Evolutionary conservation across 192 early-diverging fungal species (phyloP).

Genomic region (Funneliformis mosseae): DNA sequence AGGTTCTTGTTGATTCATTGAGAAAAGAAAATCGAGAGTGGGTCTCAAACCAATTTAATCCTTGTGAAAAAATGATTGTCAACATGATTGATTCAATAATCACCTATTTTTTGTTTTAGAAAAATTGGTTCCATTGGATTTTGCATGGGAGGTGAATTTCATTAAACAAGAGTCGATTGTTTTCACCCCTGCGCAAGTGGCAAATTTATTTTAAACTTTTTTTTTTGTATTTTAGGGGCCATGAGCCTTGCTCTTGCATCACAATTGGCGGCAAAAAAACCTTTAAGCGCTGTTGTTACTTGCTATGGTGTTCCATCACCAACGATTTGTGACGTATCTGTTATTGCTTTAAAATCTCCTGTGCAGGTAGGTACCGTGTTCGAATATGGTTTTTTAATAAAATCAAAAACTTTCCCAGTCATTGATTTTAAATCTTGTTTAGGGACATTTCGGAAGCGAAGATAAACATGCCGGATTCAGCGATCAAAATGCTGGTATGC

Average conservation of each 20-base stretch:
- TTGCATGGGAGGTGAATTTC: slow-evolving; percentile 53
- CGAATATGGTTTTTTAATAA: neutral
- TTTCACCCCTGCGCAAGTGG: neutral
- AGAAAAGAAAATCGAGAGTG: slow-evolving; percentile 33
- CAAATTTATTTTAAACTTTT: neutral
- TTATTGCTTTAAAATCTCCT: slow-evolving; percentile 34
- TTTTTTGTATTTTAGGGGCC: neutral
- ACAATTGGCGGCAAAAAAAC: slow-evolving; percentile 35
- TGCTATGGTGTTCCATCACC: slow-evolving; percentile 42
- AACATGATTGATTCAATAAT: neutral
- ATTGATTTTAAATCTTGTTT: neutral
- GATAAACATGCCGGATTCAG: slow-evolving; percentile 38
- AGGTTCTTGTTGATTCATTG: slow-evolving; percentile 24
- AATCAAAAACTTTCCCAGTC: neutral
- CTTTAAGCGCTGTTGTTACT: slow-evolving; percentile 35
- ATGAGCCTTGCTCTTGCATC: slow-evolving; percentile 46
- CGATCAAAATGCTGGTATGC: slow-evolving; percentile 38
- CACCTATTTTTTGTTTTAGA: slow-evolving; percentile 8
- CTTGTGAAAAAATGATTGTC: neutral
- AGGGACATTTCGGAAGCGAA: slow-evolving; percentile 17
- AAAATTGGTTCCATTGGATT: slow-evolving; percentile 52
- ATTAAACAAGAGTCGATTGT: neutral
- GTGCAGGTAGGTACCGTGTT: slow-evolving; percentile 14
- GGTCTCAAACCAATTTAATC: neutral
- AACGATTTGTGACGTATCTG: slow-evolving; percentile 32